Base-by-base conservation (phyloP, 495 filamentous ascomycete genomes). In the Darksidea phi region DNA sequence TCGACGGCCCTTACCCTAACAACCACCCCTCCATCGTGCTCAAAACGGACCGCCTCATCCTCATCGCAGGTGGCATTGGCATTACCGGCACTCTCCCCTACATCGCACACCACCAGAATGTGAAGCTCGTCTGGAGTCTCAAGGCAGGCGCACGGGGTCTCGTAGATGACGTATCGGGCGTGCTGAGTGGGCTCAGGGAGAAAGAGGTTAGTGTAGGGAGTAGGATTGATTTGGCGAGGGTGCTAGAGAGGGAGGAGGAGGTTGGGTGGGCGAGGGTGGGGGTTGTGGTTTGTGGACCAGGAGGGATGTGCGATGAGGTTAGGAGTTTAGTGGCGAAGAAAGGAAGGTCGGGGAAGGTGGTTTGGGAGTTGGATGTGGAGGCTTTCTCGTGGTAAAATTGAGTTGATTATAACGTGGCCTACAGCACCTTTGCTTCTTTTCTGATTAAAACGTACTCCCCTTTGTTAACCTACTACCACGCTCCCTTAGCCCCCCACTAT, bases 1-100 rank as follows among this genome's bases (percentile, higher is more conserved):
- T 69, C 0, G 52, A 74, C 62, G 45, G 66, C 1, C 57, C 66
- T 4, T 69, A 69, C 28, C 63, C 45, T 1, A 66, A 69, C 28
- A 66, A 55, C 57, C 50, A 63, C 21, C 41, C 51, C 15, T 11
- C 21, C 12, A 48, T 1, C 4, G 25, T 69, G 17, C 51, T 69
- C 0, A 8, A 28, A 7, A 42, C 26, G 8, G 66, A 69, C 36
- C 51, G 66, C 1, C 48, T 80, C 36, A n/a, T 79, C 24, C 67
- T 78, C n/a, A 72, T 80, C 34, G 71, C 56, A 0, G 77, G 76
- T 10, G 77, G 76, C 12, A 76, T 80, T 26, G 77, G 77, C 15
- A 74, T 80, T 54, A 79, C 76, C 0, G 68, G 71, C 25, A 5
- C 76, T 6, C 42, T 77, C 5, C 60, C 72, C 1, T 74, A 49